These are phyloP conservation scores for Rhizopogon sp. DNA, from an alignment of 768 basidiomycete genomes.

Conservation along the genomic window DNA sequence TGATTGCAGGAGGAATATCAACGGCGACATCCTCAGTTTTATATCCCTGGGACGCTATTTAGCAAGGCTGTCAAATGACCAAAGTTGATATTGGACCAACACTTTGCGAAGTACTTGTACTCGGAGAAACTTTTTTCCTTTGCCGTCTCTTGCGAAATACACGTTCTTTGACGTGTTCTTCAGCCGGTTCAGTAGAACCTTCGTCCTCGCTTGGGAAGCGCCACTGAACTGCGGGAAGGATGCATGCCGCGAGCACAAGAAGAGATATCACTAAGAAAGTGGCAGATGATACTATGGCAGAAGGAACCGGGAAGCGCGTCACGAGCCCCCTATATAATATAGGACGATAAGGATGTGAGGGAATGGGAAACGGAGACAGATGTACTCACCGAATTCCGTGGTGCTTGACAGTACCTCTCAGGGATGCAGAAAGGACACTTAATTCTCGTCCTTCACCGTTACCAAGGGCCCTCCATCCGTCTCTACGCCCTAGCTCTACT, in stretches of 20 bases:
- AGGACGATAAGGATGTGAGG: neutral
- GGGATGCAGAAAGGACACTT: constrained; percentile 54
- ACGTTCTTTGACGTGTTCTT: constrained; percentile 15
- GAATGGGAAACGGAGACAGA: neutral
- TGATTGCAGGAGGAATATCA: constrained; percentile 26
- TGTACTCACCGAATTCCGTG: constrained; percentile 63
- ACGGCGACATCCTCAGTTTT: constrained; percentile 23
- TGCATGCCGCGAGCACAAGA: constrained; percentile 41
- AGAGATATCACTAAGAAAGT: constrained; percentile 45
- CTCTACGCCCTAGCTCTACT: constrained; percentile 69
- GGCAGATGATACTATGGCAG: constrained; percentile 41
- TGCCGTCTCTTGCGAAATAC: neutral
- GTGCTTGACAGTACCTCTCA: constrained; percentile 59
- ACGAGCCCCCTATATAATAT: constrained; percentile 51
- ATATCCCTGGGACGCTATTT: constrained; percentile 11
- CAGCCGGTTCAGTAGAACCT: neutral
- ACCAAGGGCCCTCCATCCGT: constrained; percentile 68
- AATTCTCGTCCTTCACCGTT: constrained; percentile 70
- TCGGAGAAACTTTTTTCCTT: constrained; percentile 15
- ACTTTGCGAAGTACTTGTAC: constrained; percentile 15
- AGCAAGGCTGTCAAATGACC: neutral
- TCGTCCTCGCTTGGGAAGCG: constrained; percentile 14
- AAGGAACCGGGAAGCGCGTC: constrained; percentile 61
- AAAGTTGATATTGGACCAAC: constrained; percentile 13
- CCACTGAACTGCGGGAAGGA: constrained; percentile 43